Percentiles rank a stretch among this genome's conserved stretches.
Conservation (phyloP, 164 flowering plant genomes). For the Pachysandra terminalis region DNA sequence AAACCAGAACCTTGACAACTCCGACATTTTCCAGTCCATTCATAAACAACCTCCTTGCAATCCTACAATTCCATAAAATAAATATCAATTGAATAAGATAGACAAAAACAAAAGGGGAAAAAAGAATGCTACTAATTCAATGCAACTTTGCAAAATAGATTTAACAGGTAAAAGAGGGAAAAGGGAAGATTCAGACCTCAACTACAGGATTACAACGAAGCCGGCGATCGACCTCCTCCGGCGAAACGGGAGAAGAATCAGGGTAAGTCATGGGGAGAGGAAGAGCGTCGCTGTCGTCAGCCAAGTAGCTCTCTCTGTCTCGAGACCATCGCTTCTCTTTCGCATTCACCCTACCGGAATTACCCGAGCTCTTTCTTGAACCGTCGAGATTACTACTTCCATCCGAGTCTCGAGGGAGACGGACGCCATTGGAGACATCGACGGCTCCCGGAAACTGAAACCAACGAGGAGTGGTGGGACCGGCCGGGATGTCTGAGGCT, state of each 20-base stretch:
- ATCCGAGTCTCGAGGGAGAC: conserved; percentile 20
- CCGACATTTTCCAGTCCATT: conserved; percentile 97
- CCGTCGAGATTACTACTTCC: conserved; percentile 12
- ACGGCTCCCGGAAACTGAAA: conserved; percentile 33
- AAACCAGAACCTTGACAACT: conserved; percentile 92
- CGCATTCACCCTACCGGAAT: conserved; percentile 44
- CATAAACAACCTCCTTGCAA: conserved; percentile 86
- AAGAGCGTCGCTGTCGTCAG: conserved; percentile 67
- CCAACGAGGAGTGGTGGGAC: conserved; percentile 34
- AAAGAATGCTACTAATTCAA: neutral
- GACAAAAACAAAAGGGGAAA: neutral
- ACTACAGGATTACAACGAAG: conserved; percentile 64
- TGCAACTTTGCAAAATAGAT: neutral
- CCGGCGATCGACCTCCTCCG: conserved; percentile 74
- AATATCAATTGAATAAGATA: neutral
- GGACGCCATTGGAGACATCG: conserved; percentile 16
- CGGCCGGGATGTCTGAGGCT: conserved; percentile 39
- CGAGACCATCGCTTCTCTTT: conserved; percentile 77
- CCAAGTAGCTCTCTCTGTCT: conserved; percentile 76
- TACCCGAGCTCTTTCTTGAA: conserved; percentile 5
- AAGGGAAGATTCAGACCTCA: conserved; percentile 40
- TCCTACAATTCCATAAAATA: conserved; percentile 45
- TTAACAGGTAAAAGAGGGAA: no score
- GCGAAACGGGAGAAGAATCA: conserved; percentile 62
- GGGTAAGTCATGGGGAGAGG: conserved; percentile 97